Base-by-base conservation (phyloP, 257 asterid species). In the Nicotiana knightiana region DNA sequence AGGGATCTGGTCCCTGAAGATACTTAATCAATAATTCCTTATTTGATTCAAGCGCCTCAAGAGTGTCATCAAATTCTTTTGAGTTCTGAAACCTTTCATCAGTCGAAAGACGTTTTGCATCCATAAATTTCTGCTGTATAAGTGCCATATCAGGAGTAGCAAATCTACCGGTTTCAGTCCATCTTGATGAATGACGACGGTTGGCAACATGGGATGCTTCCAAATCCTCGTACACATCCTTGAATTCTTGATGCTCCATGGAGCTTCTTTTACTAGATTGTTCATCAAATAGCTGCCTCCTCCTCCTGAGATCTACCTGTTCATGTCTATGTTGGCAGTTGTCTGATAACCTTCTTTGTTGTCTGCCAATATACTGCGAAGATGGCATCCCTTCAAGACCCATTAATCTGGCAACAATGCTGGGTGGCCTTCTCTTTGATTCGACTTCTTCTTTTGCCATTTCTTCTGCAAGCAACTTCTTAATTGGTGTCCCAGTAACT, bases 341-440 rank as follows among this genome's bases (percentile, higher is more conserved):
- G 58, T 88, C 94, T 2, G 88, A 84, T 76, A 82, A 70, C 85
- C 81, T 83, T 76, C 90, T 88, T 58, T 87, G 93, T 64, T 88
- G 35, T 32, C 35, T 84, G 58, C 87, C 88, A 83, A 87, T 86
- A 77, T 83, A 87, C 87, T 91, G 86, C 0, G 92, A 92, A 70
- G 93, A 86, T 43, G 94, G 97, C 77, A 92, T 86, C 76, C 93
- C 93, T 80, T 93, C 99, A 17, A 94, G 90, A 76, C 98, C 98
- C 97, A 92, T 96, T 86, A 96, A 86, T 87, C 90, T 87, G 82
- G 98, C 98, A 81, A 96, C 84, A 51, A 91, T 88, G 82, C 90
- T 88, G 2, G 94, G 96, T 1, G 91, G 71, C 58, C 92, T 85
- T 86, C 88, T 91, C 88, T 87, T 93, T 35, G 87, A 18, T 83